Conservation (phyloP, 345 rosid species). For the Turnera subulata region DNA sequence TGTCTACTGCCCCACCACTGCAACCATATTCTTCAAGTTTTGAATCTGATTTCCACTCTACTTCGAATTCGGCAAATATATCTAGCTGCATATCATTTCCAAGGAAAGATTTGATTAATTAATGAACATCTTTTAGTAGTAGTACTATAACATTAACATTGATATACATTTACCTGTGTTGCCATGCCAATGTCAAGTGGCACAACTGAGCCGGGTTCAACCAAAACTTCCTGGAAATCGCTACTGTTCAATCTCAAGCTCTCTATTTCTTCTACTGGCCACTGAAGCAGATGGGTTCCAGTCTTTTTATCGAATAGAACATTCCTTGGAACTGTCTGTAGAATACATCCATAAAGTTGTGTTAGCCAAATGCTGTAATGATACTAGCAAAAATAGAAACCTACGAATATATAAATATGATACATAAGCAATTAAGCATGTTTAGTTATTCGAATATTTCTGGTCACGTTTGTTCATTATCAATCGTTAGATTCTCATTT, state of each 20-base stretch:
- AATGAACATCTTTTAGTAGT: background rate
- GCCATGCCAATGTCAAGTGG: constrained; percentile 55
- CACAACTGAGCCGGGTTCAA: constrained; percentile 57
- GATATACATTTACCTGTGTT: constrained; percentile 55
- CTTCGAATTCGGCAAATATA: constrained; percentile 51
- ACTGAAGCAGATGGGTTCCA: constrained; percentile 56
- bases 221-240: constrained; percentile 34
- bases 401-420: background rate
- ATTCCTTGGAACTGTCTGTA: constrained; percentile 68
- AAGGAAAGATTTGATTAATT: background rate
- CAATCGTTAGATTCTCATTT: too few species aligned
- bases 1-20: constrained; percentile 43
- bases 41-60: constrained; percentile 27
- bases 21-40: constrained; percentile 34
- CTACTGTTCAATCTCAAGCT: constrained; percentile 60
- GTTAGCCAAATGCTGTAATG: background rate
- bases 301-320: constrained; percentile 66
- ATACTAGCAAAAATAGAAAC: background rate
- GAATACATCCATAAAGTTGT: background rate
- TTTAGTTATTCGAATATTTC: too few species aligned
- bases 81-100: constrained; percentile 31
- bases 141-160: too few species aligned
- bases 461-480: too few species aligned
- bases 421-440: background rate
- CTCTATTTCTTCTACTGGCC: constrained; percentile 89